Conservation (phyloP, 495 filamentous ascomycete genomes). For the Penicillium roqueforti region DNA sequence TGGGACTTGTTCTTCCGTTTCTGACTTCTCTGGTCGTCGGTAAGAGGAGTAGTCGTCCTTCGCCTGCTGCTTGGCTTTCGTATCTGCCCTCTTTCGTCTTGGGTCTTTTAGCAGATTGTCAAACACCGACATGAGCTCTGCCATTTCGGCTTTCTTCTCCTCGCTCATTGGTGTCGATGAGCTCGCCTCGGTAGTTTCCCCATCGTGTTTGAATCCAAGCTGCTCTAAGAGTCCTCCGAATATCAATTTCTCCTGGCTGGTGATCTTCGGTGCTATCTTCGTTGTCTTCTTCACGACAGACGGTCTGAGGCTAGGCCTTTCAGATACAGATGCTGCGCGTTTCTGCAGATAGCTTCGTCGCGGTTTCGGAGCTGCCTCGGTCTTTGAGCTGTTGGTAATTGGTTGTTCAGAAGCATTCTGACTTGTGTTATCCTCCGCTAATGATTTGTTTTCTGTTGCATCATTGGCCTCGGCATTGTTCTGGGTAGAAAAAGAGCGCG, state of each 20-base stretch:
- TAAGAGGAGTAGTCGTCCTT: background rate
- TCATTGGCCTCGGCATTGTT: background rate
- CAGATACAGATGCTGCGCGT: slow-evolving; percentile 16
- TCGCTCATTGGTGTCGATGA: slow-evolving; percentile 1
- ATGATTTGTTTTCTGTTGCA: background rate
- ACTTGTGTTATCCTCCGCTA: background rate
- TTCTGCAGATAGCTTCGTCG: slow-evolving; percentile 28
- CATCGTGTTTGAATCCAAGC: slow-evolving; percentile 14
- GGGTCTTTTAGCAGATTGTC: slow-evolving; percentile 24
- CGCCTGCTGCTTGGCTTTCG: background rate
- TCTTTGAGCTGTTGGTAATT: background rate
- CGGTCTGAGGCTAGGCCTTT: background rate
- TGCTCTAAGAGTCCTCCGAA: slow-evolving; percentile 28
- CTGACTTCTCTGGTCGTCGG: slow-evolving; percentile 4
- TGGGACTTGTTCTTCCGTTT: slow-evolving; percentile 1
- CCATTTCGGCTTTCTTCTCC: slow-evolving; percentile 18
- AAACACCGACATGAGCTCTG: slow-evolving; percentile 31
- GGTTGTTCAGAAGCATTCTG: background rate
- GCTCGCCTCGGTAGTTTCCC: background rate
- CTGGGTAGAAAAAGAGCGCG: slow-evolving; percentile 12
- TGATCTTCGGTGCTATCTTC: slow-evolving; percentile 19
- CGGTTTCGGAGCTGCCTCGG: background rate
- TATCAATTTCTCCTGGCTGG: slow-evolving; percentile 22
- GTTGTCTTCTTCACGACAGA: background rate
- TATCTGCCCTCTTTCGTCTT: slow-evolving; percentile 2